These are phyloP conservation scores for Amphicarpaea edgeworthii DNA, from an alignment of 306 rosid genomes.

Conservation along the genomic window DNA sequence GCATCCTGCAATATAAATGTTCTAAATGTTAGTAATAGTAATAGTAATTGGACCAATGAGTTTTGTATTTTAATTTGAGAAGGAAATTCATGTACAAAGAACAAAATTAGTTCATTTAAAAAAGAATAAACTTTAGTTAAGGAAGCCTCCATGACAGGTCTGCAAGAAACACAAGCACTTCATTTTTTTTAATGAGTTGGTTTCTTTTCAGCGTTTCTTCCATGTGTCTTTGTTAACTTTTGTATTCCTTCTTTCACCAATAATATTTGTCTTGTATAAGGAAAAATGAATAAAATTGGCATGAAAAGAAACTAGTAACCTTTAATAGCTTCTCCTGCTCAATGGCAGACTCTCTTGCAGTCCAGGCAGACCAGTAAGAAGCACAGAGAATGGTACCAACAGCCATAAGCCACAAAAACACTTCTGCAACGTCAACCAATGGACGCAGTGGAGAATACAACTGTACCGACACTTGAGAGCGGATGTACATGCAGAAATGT, in stretches of 20 bases:
- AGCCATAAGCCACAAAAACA: slow-evolving; percentile 98
- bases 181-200: not conserved
- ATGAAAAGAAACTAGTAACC: slow-evolving; percentile 54
- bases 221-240: slow-evolving; percentile 9
- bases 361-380: slow-evolving; percentile 97
- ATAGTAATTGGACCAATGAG: slow-evolving; percentile 19
- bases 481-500: slow-evolving; percentile 40
- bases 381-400: slow-evolving; percentile 90
- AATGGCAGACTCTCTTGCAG: slow-evolving; percentile 74
- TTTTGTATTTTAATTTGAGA: slow-evolving; percentile 10
- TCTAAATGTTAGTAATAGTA: slow-evolving; percentile 28
- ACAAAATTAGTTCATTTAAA: slow-evolving; percentile 13
- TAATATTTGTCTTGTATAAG: not conserved
- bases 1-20: slow-evolving; percentile 68
- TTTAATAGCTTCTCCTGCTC: slow-evolving; percentile 88
- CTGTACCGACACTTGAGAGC: slow-evolving; percentile 82
- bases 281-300: not conserved
- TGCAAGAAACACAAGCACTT: slow-evolving; percentile 3
- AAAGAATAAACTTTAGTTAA: slow-evolving; percentile 3
- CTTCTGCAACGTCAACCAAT: slow-evolving; percentile 88
- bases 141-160: slow-evolving; percentile 8
- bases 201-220: not conserved
- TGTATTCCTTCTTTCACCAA: slow-evolving; percentile 1
- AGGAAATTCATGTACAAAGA: slow-evolving; percentile 26
- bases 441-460: slow-evolving; percentile 91